Evolutionary conservation across 2,329 filamentous ascomycete genomes (phyloP).

Genomic region (Blastomyces parvus): DNA sequence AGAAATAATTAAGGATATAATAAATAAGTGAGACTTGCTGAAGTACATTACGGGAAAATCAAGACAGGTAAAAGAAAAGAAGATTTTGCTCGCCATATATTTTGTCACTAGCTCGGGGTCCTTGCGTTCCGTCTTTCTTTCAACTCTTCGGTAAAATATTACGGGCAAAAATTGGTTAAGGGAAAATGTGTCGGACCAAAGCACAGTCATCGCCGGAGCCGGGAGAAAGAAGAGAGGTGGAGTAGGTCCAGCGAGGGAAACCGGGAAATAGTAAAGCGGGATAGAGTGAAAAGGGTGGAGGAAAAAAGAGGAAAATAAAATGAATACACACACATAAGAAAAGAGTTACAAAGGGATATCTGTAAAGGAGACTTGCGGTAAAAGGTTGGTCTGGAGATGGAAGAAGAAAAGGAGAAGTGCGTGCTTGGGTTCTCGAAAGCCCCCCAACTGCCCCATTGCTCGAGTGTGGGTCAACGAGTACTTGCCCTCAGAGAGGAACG

Average conservation of each 20-base stretch:
- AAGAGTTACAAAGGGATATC: conserved; percentile 31
- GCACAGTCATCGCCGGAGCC: not conserved
- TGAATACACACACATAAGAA: conserved; percentile 15
- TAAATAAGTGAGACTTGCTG: not conserved
- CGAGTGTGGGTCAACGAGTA: not conserved
- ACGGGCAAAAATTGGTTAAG: not conserved
- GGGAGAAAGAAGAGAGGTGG: not conserved
- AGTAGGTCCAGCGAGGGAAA: conserved; percentile 8
- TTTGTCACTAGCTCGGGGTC: conserved; percentile 6
- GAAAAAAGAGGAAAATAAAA: conserved; percentile 17
- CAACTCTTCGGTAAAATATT: conserved; percentile 8
- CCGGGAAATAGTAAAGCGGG: conserved; percentile 6
- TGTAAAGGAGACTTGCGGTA: conserved; percentile 23
- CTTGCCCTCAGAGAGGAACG: not conserved
- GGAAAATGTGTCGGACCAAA: conserved; percentile 1
- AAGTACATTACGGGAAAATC: not conserved
- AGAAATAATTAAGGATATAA: conserved; percentile 4
- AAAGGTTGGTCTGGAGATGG: not conserved
- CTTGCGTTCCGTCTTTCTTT: not conserved
- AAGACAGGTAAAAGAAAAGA: not conserved
- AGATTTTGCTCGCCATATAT: conserved; percentile 5
- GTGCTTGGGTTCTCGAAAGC: not conserved
- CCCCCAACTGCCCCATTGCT: not conserved
- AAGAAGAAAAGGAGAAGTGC: not conserved
- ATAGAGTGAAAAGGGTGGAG: conserved; percentile 9